Base-by-base conservation (phyloP, 192 early-diverging fungal species). In the Coemansia sp. region DNA sequence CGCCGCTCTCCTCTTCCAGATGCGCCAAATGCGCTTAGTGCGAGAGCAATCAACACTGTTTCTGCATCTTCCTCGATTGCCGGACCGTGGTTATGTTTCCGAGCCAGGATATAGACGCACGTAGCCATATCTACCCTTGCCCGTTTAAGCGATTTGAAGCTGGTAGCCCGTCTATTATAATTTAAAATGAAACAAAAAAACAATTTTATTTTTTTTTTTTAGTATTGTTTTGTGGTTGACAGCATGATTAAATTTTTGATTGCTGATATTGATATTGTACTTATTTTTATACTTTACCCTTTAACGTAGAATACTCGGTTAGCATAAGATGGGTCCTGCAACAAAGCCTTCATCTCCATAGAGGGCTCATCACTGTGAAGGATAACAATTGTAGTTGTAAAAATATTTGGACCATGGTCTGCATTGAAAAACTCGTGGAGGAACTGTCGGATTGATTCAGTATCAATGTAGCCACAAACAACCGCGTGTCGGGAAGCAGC, bases 381-480 rank as follows among this genome's bases (percentile, higher is more conserved):
- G 22, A 85, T 71, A 2, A 81, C 79, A 4, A 85, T 74, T 0
- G 73, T 76, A 0, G 84, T 67, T 20, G 69, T 65, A 62, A 78
- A 78, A 20, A 81, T 79, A 28, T 80, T 78, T 5, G 73, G 65
- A 1, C 84, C 84, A 39, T 85, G 84, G 32, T 85, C 84, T 0
- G 71, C 68, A 56, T 81, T 82, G 43, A 78, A 85, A 52, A 85
- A 85, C 67, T 85, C 84, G 61, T 73, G 71, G 6, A 85, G 71
- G 33, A 85, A 85, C 68, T 76, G 78, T 0, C 64, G 51, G 12
- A 79, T 59, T 2, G 84, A 72, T 34, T 73, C 75, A 8, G 71
- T n/a, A 20, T 79, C 84, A 17, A 85, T 73, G 17, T 70, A 36
- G 2, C 84, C 84, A 17, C 79, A 81, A 3, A 85, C 67, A 1